Conservation (phyloP, 78 protist genomes). For the Pigoraptor vietnamica region DNA sequence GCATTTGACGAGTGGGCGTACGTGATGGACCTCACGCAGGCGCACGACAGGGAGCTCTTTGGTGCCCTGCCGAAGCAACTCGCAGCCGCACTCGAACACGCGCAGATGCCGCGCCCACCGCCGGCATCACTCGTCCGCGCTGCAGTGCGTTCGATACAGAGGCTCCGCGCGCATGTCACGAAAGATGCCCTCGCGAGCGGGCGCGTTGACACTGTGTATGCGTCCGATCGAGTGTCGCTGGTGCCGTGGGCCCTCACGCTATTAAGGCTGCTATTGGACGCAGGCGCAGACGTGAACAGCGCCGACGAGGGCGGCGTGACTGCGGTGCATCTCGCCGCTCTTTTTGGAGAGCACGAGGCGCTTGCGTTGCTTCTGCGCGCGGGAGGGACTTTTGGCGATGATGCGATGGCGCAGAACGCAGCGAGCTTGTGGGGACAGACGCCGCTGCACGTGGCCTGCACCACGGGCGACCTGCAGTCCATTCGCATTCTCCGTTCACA, state of each 20-base stretch:
- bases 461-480: too few relatives aligned
- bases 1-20: not conserved
- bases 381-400: too few relatives aligned
- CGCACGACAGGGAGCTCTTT: not conserved
- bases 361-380: too few relatives aligned
- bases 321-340: not conserved
- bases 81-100: not conserved
- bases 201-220: not conserved
- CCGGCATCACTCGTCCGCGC: not conserved
- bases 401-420: too few relatives aligned
- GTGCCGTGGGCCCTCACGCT: not conserved
- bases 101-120: not conserved
- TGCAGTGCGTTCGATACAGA: not conserved
- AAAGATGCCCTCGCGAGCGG: not conserved
- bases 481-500: too few relatives aligned
- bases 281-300: not conserved
- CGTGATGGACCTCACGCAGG: not conserved
- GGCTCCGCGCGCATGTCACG: not conserved
- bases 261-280: not conserved
- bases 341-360: too few relatives aligned
- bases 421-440: too few relatives aligned
- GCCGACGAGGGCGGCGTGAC: too few relatives aligned
- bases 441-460: too few relatives aligned
- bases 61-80: not conserved
- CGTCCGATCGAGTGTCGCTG: not conserved